Percentiles rank a stretch among this genome's conserved stretches.
Evolutionary conservation across 768 basidiomycete species (phyloP).

Genomic region (Coprinopsis cinerea): DNA sequence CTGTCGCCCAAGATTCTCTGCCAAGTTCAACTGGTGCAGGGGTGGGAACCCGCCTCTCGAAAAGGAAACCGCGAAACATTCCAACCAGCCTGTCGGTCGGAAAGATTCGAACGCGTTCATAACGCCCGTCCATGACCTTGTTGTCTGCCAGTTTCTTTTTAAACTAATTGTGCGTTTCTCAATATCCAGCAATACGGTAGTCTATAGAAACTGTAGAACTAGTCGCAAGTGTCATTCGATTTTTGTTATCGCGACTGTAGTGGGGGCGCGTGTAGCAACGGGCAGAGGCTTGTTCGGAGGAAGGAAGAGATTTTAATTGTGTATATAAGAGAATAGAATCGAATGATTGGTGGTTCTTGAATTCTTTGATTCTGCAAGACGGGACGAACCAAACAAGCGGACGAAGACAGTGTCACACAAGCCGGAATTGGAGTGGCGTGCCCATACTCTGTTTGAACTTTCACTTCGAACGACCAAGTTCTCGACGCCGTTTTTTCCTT

Average conservation of each 20-base stretch:
- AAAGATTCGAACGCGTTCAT: neutral
- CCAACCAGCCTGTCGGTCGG: constrained; percentile 1
- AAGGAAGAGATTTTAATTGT: no score
- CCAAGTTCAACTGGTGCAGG: constrained; percentile 9
- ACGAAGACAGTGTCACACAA: constrained; percentile 15
- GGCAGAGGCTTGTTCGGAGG: no score
- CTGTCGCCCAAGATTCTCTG: constrained; percentile 1
- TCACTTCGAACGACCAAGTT: constrained; percentile 17
- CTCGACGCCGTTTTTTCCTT: constrained; percentile 17
- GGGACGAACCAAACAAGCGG: constrained; percentile 14
- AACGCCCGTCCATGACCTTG: no score
- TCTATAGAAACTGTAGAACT: no score
- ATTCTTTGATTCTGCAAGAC: neutral
- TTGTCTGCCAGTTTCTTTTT: no score
- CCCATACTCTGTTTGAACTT: constrained; percentile 18
- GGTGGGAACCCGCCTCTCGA: constrained; percentile 15
- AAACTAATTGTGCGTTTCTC: no score
- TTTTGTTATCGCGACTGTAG: no score
- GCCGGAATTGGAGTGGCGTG: constrained; percentile 21
- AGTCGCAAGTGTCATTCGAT: no score
- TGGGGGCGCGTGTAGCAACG: no score
- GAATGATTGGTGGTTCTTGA: neutral
- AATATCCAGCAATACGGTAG: no score
- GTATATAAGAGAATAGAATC: neutral
- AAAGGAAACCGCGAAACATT: constrained; percentile 11